Conservation (phyloP, 2,329 filamentous ascomycete genomes). For the Thelonectria discophora region DNA sequence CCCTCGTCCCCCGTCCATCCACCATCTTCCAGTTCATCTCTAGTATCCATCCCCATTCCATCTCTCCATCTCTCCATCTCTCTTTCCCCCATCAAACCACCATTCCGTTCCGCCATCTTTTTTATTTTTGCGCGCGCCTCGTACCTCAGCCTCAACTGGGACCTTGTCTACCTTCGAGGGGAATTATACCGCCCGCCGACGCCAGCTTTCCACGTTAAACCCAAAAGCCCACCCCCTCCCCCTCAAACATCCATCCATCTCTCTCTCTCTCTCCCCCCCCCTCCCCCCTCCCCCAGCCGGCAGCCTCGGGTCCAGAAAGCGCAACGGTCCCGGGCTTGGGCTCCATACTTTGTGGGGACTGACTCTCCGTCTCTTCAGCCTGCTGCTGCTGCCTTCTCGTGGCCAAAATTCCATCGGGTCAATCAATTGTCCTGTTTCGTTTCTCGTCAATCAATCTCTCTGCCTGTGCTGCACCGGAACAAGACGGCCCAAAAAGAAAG, state of each 20-base stretch:
- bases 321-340: constrained; percentile 13
- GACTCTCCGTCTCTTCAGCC: not conserved
- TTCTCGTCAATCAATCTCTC: too few relatives aligned
- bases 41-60: constrained; percentile 13
- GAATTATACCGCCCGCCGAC: constrained; percentile 2
- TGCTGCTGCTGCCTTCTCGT: constrained; percentile 6
- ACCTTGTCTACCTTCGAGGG: not conserved
- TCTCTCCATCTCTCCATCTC: too few relatives aligned
- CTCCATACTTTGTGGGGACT: constrained; percentile 24
- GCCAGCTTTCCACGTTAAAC: not conserved
- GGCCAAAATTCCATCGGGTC: constrained; percentile 12
- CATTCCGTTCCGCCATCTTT: constrained; percentile 6
- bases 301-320: constrained; percentile 19
- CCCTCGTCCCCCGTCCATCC: constrained; percentile 17
- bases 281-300: constrained; percentile 6
- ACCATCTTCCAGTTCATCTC: constrained; percentile 20
- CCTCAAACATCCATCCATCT: not conserved
- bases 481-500: not conserved
- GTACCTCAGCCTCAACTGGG: constrained; percentile 7
- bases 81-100: constrained; percentile 14
- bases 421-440: not conserved
- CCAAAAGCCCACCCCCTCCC: not conserved
- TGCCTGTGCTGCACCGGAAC: constrained; percentile 18
- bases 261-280: constrained; percentile 1
- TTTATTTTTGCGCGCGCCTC: constrained; percentile 12